These are phyloP conservation scores for Porogramme epimiltina DNA, from an alignment of 1,284 basidiomycete species.

Conservation along the genomic window DNA sequence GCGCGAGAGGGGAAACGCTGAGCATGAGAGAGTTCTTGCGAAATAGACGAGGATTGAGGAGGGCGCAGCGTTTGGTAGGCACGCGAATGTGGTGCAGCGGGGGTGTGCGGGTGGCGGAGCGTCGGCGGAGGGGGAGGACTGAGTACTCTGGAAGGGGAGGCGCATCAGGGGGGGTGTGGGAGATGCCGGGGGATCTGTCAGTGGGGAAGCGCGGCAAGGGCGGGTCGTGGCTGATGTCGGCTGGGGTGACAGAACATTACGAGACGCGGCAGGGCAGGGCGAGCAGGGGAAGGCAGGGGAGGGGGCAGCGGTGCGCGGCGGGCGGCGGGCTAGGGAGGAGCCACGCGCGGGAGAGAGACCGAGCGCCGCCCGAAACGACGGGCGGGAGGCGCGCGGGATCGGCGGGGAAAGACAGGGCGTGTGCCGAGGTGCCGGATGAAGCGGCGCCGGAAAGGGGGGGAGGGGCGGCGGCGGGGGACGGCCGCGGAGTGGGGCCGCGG, in stretches of 20 bases:
- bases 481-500: constrained; percentile 17
- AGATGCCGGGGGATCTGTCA: constrained; percentile 1
- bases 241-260: neutral
- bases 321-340: constrained; percentile 5
- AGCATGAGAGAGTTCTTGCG: too few relatives aligned
- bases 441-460: constrained; percentile 15
- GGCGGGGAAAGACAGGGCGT: too few relatives aligned
- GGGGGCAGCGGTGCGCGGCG: neutral
- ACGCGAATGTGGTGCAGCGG: too few relatives aligned
- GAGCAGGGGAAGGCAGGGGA: neutral
- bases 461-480: neutral
- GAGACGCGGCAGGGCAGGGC: neutral
- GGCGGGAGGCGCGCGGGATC: neutral
- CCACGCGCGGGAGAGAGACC: neutral
- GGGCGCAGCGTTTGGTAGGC: too few relatives aligned
- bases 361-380: neutral
- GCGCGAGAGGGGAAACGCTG: too few relatives aligned
- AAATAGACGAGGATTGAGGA: too few relatives aligned
- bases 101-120: too few relatives aligned
- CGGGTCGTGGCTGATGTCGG: neutral
- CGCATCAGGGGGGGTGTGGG: neutral
- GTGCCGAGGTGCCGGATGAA: constrained; percentile 2
- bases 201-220: neutral
- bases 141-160: neutral
- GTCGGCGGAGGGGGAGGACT: too few relatives aligned